Conservation (phyloP, 495 filamentous ascomycete species). For the Apodospora peruviana region DNA sequence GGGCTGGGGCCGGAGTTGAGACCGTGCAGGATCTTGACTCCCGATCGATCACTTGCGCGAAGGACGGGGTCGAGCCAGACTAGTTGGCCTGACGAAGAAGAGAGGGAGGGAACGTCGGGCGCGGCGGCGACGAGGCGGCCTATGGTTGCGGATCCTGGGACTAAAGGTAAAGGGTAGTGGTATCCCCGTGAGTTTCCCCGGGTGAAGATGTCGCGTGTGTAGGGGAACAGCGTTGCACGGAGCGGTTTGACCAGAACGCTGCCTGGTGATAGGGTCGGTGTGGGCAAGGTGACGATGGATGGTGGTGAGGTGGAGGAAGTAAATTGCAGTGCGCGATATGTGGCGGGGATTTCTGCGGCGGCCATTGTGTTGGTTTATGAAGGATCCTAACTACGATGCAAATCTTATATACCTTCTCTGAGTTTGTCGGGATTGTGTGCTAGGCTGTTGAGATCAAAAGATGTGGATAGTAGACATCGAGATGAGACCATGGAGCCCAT, state of each 20-base stretch:
- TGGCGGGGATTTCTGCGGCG: slow-evolving; percentile 9
- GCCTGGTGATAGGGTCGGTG: slow-evolving; percentile 13
- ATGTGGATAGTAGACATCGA: too few relatives aligned
- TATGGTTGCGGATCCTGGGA: slow-evolving; percentile 26
- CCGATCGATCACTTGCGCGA: slow-evolving; percentile 38
- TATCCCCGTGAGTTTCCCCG: slow-evolving; percentile 21
- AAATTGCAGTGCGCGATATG: slow-evolving; percentile 20
- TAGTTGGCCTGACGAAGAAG: slow-evolving; percentile 28
- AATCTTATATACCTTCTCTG: too few relatives aligned
- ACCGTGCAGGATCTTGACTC: slow-evolving; percentile 27
- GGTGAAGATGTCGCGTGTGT: slow-evolving; percentile 20
- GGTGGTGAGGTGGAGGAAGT: slow-evolving; percentile 17
- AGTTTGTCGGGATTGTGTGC: too few relatives aligned
- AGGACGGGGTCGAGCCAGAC: slow-evolving; percentile 39
- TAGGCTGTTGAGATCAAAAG: too few relatives aligned
- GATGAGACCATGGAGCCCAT: too few relatives aligned
- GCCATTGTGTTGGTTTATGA: slow-evolving; percentile 1
- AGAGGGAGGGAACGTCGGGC: slow-evolving; percentile 35
- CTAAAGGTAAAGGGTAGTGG: slow-evolving; percentile 19
- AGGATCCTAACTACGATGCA: too few relatives aligned
- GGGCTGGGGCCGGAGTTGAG: slow-evolving; percentile 12
- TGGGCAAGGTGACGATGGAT: slow-evolving; percentile 10
- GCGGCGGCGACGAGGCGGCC: slow-evolving; percentile 39
- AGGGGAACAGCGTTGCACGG: slow-evolving; percentile 17
- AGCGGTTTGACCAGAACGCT: slow-evolving; percentile 20